These are phyloP conservation scores for Malania oleifera DNA, from an alignment of 164 flowering plant species.

Conservation along the genomic window DNA sequence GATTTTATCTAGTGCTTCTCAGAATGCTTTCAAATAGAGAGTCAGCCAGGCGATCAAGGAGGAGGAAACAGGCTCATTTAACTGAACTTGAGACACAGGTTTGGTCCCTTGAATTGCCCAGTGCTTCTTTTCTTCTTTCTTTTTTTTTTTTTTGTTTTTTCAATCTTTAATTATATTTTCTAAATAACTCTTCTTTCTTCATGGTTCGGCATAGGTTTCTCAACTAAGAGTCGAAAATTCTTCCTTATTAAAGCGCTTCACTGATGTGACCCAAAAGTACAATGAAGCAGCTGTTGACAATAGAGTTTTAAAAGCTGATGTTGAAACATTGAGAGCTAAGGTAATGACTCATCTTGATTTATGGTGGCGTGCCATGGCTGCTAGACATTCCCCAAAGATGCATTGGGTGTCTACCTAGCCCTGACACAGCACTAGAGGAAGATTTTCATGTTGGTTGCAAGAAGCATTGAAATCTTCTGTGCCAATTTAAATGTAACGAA, in stretches of 20 bases:
- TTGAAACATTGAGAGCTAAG: conserved; percentile 97
- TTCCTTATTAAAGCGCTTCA: conserved; percentile 60
- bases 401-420: no score
- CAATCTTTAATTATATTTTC: no score
- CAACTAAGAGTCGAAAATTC: conserved; percentile 72
- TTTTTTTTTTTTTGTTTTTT: not conserved
- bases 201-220: conserved; percentile 47
- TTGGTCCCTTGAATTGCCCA: no score
- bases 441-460: no score
- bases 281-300: conserved; percentile 94
- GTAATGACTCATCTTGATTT: conserved; percentile 18
- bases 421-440: no score
- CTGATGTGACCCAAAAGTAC: conserved; percentile 69
- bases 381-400: not conserved
- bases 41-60: conserved; percentile 92
- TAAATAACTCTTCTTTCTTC: conserved; percentile 4
- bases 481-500: no score
- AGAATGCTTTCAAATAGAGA: conserved; percentile 98
- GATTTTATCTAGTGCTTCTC: conserved; percentile 12
- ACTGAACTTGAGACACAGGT: conserved; percentile 94
- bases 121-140: not conserved
- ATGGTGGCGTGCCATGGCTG: not conserved
- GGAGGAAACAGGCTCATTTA: conserved; percentile 94
- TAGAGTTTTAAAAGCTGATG: conserved; percentile 93
- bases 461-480: no score